These are phyloP conservation scores for Trifolium subterraneum DNA, from an alignment of 306 rosid species.

Conservation along the genomic window DNA sequence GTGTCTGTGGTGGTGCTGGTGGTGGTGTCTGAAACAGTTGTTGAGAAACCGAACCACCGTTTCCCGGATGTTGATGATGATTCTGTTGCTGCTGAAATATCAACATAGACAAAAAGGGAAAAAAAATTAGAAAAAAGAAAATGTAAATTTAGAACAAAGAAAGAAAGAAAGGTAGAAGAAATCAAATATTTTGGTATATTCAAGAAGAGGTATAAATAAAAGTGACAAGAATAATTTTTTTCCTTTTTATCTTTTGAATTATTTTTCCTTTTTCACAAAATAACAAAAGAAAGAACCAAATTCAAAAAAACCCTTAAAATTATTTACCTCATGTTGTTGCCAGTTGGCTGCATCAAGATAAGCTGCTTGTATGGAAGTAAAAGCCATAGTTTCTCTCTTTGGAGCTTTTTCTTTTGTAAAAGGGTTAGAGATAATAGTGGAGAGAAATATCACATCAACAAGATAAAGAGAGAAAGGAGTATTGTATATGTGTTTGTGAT, in stretches of 20 bases:
- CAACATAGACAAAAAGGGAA: not conserved
- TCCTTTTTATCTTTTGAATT: conserved; percentile 23
- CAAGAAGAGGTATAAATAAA: conserved; percentile 54
- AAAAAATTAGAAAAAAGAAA: not conserved
- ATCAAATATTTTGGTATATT: conserved; percentile 72
- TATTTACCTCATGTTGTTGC: conserved; percentile 65
- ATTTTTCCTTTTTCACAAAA: conserved; percentile 38
- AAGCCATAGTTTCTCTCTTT: conserved; percentile 66
- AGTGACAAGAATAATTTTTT: conserved; percentile 60
- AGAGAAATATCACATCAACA: conserved; percentile 58
- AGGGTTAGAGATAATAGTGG: conserved; percentile 42
- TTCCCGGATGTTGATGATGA: conserved; percentile 40
- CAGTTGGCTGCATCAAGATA: conserved; percentile 89
- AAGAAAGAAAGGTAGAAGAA: conserved; percentile 19
- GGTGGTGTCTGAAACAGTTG: conserved; percentile 49
- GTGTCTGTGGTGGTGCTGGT: not conserved
- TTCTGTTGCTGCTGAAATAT: conserved; percentile 42
- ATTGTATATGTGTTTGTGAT: conserved; percentile 18
- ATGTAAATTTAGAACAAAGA: not conserved
- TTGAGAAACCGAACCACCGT: conserved; percentile 43
- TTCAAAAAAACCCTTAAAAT: conserved; percentile 30
- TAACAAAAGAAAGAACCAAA: conserved; percentile 20
- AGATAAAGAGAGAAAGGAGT: conserved; percentile 37
- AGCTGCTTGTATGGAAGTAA: conserved; percentile 75
- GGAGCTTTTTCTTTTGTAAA: conserved; percentile 61